These are phyloP conservation scores for Epicoccum nigrum DNA, from an alignment of 2,329 filamentous ascomycete genomes.

Conservation along the genomic window DNA sequence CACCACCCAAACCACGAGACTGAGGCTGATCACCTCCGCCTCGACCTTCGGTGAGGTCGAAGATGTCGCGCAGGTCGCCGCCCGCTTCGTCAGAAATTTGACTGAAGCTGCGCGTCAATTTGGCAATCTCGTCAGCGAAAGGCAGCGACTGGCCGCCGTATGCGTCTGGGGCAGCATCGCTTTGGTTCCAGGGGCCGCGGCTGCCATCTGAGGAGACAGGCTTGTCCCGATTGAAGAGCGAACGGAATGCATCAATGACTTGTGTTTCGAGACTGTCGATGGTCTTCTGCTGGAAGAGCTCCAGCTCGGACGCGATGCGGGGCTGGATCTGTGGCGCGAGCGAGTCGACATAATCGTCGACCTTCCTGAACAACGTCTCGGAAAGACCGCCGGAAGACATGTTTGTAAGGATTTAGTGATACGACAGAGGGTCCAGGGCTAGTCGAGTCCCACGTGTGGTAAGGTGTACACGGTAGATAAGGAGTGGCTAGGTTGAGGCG, in stretches of 20 bases:
- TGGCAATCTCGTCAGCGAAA: constrained; percentile 39
- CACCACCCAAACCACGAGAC: constrained; percentile 9
- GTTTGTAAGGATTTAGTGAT: not conserved
- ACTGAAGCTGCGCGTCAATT: constrained; percentile 37
- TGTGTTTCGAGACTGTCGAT: constrained; percentile 40
- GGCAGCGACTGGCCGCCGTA: constrained; percentile 39
- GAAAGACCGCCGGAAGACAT: constrained; percentile 31
- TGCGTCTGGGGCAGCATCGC: constrained; percentile 35
- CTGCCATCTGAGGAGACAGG: constrained; percentile 22
- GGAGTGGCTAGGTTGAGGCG: constrained; percentile 10
- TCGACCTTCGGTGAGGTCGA: constrained; percentile 32
- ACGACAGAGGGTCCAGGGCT: not conserved
- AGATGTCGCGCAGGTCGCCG: constrained; percentile 38
- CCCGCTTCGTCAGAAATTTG: constrained; percentile 37
- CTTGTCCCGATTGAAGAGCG: constrained; percentile 34
- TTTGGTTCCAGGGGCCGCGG: constrained; percentile 30
- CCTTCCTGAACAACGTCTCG: constrained; percentile 35
- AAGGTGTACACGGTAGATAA: constrained; percentile 6
- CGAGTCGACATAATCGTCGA: constrained; percentile 40
- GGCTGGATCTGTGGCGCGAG: constrained; percentile 41
- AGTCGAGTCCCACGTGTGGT: constrained; percentile 9
- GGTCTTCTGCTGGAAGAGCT: constrained; percentile 39
- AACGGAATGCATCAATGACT: constrained; percentile 38
- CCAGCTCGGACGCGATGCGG: constrained; percentile 39
- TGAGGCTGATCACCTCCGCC: constrained; percentile 20